Evolutionary conservation across 495 filamentous ascomycete species (phyloP).

Genomic region (Rhypophila decipiens): DNA sequence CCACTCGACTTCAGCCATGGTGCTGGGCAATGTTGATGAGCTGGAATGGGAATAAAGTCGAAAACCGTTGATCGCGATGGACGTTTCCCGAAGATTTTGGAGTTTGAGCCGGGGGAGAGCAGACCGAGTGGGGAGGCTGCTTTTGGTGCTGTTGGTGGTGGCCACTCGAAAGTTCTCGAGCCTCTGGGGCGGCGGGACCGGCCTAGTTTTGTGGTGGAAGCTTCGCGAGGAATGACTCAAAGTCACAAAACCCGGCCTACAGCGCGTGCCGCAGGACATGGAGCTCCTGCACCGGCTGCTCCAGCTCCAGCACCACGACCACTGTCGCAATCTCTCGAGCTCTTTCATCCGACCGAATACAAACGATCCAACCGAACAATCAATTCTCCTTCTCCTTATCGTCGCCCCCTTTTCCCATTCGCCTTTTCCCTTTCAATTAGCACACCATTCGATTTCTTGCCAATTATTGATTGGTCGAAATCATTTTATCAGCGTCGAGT

Average conservation of each 20-base stretch:
- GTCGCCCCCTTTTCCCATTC: too few relatives aligned
- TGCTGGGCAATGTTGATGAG: conserved; percentile 17
- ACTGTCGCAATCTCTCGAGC: background rate
- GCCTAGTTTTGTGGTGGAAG: conserved; percentile 31
- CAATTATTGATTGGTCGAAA: too few relatives aligned
- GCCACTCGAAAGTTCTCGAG: conserved; percentile 33
- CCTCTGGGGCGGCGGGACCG: conserved; percentile 18
- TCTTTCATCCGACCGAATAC: background rate
- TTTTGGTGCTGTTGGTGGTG: conserved; percentile 12
- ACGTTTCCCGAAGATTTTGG: conserved; percentile 5
- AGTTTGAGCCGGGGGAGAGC: conserved; percentile 3
- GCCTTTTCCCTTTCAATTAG: too few relatives aligned
- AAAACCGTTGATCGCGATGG: conserved; percentile 7
- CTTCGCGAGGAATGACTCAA: conserved; percentile 35
- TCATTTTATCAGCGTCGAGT: too few relatives aligned
- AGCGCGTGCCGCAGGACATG: conserved; percentile 18
- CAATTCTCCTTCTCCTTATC: too few relatives aligned
- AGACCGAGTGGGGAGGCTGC: conserved; percentile 9
- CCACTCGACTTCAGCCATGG: conserved; percentile 52
- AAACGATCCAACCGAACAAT: conserved; percentile 4
- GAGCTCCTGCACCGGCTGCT: conserved; percentile 19
- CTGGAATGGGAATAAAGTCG: conserved; percentile 18
- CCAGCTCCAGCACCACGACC: conserved; percentile 13
- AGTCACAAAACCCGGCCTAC: conserved; percentile 23
- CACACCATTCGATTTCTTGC: too few relatives aligned